Evolutionary conservation across 805 yeast genomes (phyloP).

Genomic region (Clavispora phyllophila): DNA sequence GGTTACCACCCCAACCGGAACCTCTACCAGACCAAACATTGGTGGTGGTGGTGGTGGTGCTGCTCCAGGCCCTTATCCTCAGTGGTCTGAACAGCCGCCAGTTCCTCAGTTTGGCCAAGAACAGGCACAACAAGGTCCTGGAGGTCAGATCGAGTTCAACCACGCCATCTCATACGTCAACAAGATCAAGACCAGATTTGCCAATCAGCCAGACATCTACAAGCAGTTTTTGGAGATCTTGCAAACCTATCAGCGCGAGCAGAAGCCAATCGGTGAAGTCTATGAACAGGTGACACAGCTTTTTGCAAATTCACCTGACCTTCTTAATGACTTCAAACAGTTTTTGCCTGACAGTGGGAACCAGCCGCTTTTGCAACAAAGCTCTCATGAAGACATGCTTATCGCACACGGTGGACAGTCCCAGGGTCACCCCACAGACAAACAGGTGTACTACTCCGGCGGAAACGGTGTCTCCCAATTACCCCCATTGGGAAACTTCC

Average conservation of each 20-base stretch:
- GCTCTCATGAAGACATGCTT: constrained; percentile 17
- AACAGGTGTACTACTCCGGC: constrained; percentile 12
- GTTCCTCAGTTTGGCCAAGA: constrained; percentile 4
- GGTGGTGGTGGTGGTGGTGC: constrained; percentile 19
- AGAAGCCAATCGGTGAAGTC: constrained; percentile 91
- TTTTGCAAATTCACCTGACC: constrained; percentile 90
- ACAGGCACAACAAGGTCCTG: constrained; percentile 19
- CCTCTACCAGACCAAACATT: constrained; percentile 60
- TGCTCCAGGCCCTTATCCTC: background rate
- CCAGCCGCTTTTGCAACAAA: constrained; percentile 25
- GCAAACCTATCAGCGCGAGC: constrained; percentile 95
- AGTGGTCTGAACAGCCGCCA: background rate
- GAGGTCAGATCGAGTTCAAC: constrained; percentile 86
- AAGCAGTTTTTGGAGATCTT: constrained; percentile 90
- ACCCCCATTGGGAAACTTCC: constrained; percentile 88
- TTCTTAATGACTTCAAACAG: constrained; percentile 90
- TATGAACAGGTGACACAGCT: constrained; percentile 87
- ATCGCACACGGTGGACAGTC: constrained; percentile 20
- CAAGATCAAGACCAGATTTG: constrained; percentile 89
- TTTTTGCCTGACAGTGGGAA: constrained; percentile 83
- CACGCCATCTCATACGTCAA: constrained; percentile 96
- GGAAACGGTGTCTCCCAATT: constrained; percentile 41
- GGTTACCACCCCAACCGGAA: constrained; percentile 94
- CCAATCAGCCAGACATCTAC: constrained; percentile 92
- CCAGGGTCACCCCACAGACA: constrained; percentile 11